A percentile compares a stretch with the other conserved stretches of the same genome.
These are phyloP conservation scores for Aurantiochytrium sp. DNA, from an alignment of 108 stramenopile genomes.

Conservation along the genomic window DNA sequence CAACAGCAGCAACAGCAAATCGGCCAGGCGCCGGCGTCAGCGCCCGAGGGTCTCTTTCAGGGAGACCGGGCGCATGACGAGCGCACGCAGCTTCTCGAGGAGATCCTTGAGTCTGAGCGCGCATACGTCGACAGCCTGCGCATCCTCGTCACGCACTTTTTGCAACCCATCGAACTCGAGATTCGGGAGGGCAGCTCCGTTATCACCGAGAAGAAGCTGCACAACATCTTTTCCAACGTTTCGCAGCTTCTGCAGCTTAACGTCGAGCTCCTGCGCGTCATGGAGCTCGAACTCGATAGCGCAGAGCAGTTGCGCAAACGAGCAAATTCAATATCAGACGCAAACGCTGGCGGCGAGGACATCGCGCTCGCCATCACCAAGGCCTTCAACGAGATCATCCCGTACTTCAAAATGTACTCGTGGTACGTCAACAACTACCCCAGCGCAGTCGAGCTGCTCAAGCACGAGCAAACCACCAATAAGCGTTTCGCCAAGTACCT, in stretches of 20 bases:
- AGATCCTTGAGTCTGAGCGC: neutral
- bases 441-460: constrained; percentile 22
- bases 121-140: constrained; percentile 3
- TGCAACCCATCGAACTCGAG: neutral
- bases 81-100: neutral
- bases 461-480: neutral
- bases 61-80: neutral
- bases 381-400: constrained; percentile 27
- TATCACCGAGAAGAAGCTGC: neutral
- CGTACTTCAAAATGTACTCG: constrained; percentile 28
- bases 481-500: neutral
- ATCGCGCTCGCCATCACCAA: neutral
- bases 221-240: neutral
- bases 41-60: neutral
- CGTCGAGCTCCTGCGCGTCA: constrained; percentile 1
- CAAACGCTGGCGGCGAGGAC: neutral
- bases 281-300: neutral
- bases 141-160: constrained; percentile 1
- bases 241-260: neutral
- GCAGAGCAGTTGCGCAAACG: neutral
- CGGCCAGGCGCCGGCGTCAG: neutral
- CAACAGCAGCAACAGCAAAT: neutral
- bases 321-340: neutral
- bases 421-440: constrained; percentile 28
- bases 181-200: neutral